A percentile compares a stretch with the other conserved stretches of the same genome.
phyloP scores from a whole-genome alignment of 2,329 filamentous ascomycete species.

The Ceratocystis albifundus region DNA sequence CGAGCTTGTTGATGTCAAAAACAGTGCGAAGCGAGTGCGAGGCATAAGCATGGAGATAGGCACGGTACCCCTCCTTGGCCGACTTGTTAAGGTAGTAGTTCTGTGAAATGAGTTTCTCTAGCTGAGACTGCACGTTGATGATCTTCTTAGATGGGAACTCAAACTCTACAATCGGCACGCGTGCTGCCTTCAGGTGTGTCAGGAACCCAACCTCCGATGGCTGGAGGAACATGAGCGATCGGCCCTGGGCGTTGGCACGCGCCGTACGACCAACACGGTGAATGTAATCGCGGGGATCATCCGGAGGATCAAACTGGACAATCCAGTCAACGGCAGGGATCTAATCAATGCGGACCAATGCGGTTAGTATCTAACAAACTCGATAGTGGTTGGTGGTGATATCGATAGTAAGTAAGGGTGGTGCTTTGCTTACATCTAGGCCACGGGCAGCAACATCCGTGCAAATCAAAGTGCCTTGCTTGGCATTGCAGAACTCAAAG shows the following conservation, averaged over 20 bases:
- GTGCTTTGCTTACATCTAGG: slow-evolving; percentile 57
- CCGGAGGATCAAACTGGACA: slow-evolving; percentile 87
- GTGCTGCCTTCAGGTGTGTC: slow-evolving; percentile 76
- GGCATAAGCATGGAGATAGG: slow-evolving; percentile 90
- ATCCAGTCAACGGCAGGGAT: slow-evolving; percentile 96
- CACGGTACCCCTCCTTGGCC: slow-evolving; percentile 66
- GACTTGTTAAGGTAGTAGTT: slow-evolving; percentile 96
- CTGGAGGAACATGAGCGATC: slow-evolving; percentile 85
- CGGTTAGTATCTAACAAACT: not conserved
- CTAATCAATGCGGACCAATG: slow-evolving; percentile 29
- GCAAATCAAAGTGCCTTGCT: slow-evolving; percentile 79
- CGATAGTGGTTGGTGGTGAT: not conserved
- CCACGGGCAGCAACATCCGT: slow-evolving; percentile 94
- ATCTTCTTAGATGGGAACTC: slow-evolving; percentile 91
- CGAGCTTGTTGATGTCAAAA: slow-evolving; percentile 75
- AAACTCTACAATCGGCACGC: slow-evolving; percentile 90
- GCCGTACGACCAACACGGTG: slow-evolving; percentile 94
- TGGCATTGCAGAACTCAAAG: slow-evolving; percentile 76
- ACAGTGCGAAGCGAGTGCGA: slow-evolving; percentile 48
- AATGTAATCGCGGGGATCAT: slow-evolving; percentile 84
- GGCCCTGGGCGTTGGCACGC: slow-evolving; percentile 67
- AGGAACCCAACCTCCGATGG: slow-evolving; percentile 88
- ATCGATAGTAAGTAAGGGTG: not conserved
- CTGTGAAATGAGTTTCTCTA: slow-evolving; percentile 85
- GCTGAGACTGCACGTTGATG: slow-evolving; percentile 75